These are phyloP conservation scores for Dysphania ambrosioides DNA, from an alignment of 148 eudicot species.

Conservation along the genomic window DNA sequence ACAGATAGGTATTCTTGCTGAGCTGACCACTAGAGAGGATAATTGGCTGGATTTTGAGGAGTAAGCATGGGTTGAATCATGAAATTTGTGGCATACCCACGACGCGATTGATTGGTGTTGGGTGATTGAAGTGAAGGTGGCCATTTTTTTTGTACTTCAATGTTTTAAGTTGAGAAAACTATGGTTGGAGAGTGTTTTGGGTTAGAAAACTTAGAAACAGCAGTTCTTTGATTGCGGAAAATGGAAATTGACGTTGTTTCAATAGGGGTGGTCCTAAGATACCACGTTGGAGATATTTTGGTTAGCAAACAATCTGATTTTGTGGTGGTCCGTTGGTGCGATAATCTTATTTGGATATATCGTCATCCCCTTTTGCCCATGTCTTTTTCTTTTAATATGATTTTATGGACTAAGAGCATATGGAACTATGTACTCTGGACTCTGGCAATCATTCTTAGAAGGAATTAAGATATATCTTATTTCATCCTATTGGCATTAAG, in stretches of 20 bases:
- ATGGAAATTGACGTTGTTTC: conserved; percentile 7
- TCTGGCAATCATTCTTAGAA: neutral
- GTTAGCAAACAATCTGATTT: conserved; percentile 25
- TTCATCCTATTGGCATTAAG: no score
- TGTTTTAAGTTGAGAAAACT: conserved; percentile 5
- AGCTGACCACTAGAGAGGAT: conserved; percentile 21
- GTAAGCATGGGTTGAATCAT: conserved; percentile 23
- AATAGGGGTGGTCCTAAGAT: conserved; percentile 22
- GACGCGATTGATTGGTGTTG: conserved; percentile 56
- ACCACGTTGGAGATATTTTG: conserved; percentile 27
- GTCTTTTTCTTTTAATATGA: neutral
- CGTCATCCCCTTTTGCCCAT: conserved; percentile 25
- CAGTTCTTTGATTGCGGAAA: conserved; percentile 11
- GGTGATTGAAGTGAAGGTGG: conserved; percentile 54
- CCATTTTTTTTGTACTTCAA: conserved; percentile 29
- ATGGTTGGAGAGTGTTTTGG: neutral
- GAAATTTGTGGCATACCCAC: conserved; percentile 34
- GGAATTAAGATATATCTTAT: neutral
- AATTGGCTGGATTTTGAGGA: conserved; percentile 26
- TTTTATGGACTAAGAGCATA: neutral
- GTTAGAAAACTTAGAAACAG: conserved; percentile 13
- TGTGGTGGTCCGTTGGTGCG: conserved; percentile 29
- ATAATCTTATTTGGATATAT: conserved; percentile 35
- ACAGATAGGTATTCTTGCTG: conserved; percentile 20
- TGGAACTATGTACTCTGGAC: neutral